Percentiles rank a stretch among this genome's conserved stretches.
Evolutionary conservation across 2,329 filamentous ascomycete species (phyloP).

Genomic region (Xylaria sp.): DNA sequence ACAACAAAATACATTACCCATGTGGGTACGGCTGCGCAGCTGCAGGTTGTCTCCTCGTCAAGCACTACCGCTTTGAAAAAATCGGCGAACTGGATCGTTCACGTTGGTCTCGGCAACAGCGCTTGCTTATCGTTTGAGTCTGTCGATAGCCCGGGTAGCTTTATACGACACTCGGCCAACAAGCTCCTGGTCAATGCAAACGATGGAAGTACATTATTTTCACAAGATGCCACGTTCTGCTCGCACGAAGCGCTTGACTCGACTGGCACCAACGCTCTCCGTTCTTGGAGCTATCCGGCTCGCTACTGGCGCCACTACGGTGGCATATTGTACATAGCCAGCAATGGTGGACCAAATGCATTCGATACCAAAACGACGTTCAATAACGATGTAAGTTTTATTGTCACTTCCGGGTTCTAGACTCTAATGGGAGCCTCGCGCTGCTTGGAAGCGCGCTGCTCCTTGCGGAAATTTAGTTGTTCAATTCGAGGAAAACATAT

Average conservation of each 20-base stretch:
- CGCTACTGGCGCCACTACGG: slow-evolving; percentile 62
- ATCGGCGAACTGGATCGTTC: slow-evolving; percentile 59
- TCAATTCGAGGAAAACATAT: no score
- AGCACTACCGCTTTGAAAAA: slow-evolving; percentile 56
- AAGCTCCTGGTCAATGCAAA: slow-evolving; percentile 54
- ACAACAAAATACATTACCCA: slow-evolving; percentile 57
- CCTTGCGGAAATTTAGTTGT: neutral
- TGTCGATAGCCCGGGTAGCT: slow-evolving; percentile 62
- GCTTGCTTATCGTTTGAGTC: slow-evolving; percentile 68
- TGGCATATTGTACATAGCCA: slow-evolving; percentile 41
- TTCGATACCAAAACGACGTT: slow-evolving; percentile 57
- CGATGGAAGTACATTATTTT: slow-evolving; percentile 61
- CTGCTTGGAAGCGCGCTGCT: neutral
- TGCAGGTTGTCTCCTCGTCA: slow-evolving; percentile 59
- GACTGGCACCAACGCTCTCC: slow-evolving; percentile 57
- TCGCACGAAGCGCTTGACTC: slow-evolving; percentile 43
- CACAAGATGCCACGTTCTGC: slow-evolving; percentile 69
- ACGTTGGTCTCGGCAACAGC: slow-evolving; percentile 59
- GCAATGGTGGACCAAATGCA: slow-evolving; percentile 44
- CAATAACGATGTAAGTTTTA: slow-evolving; percentile 61
- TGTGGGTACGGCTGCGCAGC: slow-evolving; percentile 53
- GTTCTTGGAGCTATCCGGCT: slow-evolving; percentile 65
- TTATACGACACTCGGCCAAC: slow-evolving; percentile 62
- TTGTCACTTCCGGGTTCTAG: slow-evolving; percentile 39
- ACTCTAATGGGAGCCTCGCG: neutral